A percentile compares a stretch with the other conserved stretches of the same genome.
Evolutionary conservation across 2,329 filamentous ascomycete species (phyloP).

Genomic region (Waltergamsia citrina): DNA sequence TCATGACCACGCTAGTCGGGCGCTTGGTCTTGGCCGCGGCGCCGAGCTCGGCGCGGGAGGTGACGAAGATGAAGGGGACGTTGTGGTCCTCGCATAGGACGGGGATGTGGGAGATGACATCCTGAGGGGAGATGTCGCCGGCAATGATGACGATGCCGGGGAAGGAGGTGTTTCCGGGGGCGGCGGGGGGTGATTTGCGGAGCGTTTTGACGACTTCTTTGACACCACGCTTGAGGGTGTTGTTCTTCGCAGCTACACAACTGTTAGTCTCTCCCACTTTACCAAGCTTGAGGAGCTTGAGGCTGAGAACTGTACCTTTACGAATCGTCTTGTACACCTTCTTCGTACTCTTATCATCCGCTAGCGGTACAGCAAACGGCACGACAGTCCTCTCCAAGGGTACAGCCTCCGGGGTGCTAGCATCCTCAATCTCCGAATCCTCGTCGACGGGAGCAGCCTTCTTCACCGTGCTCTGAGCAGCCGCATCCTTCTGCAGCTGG

Average conservation of each 20-base stretch:
- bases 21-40: conserved; percentile 91
- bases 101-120: conserved; percentile 96
- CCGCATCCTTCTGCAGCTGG: conserved; percentile 48
- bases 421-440: conserved; percentile 25
- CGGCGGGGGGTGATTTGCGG: conserved; percentile 73
- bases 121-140: conserved; percentile 95
- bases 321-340: conserved; percentile 48
- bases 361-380: conserved; percentile 74
- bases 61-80: conserved; percentile 93
- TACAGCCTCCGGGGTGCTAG: conserved; percentile 22
- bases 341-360: conserved; percentile 67
- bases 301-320: conserved; percentile 33
- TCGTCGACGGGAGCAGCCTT: conserved; percentile 27
- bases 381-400: conserved; percentile 53
- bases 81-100: conserved; percentile 97
- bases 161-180: conserved; percentile 52
- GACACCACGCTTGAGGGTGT: conserved; percentile 92
- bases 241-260: conserved; percentile 75
- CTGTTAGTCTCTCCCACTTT: neutral
- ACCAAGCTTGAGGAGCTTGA: neutral
- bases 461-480: conserved; percentile 31
- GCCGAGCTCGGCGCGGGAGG: conserved; percentile 85
- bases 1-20: conserved; percentile 94
- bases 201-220: conserved; percentile 99
- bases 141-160: conserved; percentile 83